Percentiles rank a stretch among this genome's conserved stretches.
Evolutionary conservation across 176 grass and related monocot species (phyloP).

Genomic region (Melocanna baccifera): DNA sequence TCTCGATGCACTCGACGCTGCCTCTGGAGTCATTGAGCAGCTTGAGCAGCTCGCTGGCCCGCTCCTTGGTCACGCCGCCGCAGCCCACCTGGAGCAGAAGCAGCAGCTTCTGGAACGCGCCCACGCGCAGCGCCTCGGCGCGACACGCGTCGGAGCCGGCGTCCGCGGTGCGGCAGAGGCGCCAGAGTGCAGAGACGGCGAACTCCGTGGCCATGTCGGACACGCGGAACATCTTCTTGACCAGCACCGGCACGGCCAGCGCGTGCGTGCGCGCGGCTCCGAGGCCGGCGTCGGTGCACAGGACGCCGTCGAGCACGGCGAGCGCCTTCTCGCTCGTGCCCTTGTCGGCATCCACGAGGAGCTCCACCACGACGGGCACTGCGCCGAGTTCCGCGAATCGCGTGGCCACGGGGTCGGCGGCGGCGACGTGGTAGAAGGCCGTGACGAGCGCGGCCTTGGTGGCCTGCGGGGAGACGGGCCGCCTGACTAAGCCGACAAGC

Average conservation of each 20-base stretch:
- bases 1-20: constrained; percentile 78
- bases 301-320: constrained; percentile 47
- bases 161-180: constrained; percentile 53
- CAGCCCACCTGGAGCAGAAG: constrained; percentile 90
- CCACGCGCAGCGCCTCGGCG: constrained; percentile 63
- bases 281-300: constrained; percentile 41
- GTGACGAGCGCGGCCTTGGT: constrained; percentile 72
- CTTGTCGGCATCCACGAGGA: constrained; percentile 68
- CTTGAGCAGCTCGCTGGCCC: constrained; percentile 77
- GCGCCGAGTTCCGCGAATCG: constrained; percentile 36
- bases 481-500: constrained; percentile 37
- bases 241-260: constrained; percentile 61
- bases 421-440: constrained; percentile 53
- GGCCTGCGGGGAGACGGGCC: constrained; percentile 50
- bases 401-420: constrained; percentile 20
- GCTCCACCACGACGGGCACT: constrained; percentile 39
- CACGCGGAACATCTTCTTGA: constrained; percentile 89
- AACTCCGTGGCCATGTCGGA: constrained; percentile 93
- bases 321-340: constrained; percentile 72
- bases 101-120: constrained; percentile 89
- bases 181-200: constrained; percentile 87
- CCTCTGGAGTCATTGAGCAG: constrained; percentile 52
- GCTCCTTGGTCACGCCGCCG: constrained; percentile 73
- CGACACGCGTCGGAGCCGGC: constrained; percentile 31
- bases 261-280: constrained; percentile 43